Evolutionary conservation across 495 filamentous ascomycete species (phyloP), one percentile per base, ranked within the genome.

Genomic region (Penicillium paxilli): DNA sequence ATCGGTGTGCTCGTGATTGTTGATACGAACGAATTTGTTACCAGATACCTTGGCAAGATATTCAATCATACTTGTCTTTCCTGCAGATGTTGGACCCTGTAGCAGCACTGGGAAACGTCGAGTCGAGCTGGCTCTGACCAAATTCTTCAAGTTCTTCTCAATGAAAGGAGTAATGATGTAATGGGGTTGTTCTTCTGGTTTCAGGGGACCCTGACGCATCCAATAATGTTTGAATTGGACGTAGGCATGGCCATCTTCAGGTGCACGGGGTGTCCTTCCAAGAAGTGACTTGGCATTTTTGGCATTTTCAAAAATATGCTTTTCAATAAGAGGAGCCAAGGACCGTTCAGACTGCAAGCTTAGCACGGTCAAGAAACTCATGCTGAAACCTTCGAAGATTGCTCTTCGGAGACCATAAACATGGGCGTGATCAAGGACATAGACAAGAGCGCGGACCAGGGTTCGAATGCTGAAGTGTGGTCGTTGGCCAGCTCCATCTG

Each of bases 61-160:
- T 67, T 97, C 93, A 47, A 99, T 93, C 95, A 99, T 97, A 66
- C 92, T 96, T 0, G 95, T 99, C 71, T 99, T 99, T 50, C 95
- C 95, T 26, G 91, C 86, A 32, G 94, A 98, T 0, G 95, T 99
- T 20, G 95, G 95, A 5, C 95, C 95, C 65, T 99, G 95, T 16
- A 99, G 84, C n/a, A 99, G 75, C 38, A 99, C 88, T 11, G 95
- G 95, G 68, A 95, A 98, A 50, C 88, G 84, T 26, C 92, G 82
- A 7, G 92, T 96, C 0, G 93, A 96, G 38, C 88, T 90, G 19
- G 95, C 95, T 61, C 95, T 79, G 21, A 97, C 91, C 14, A 99
- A 73, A 61, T 98, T 99, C 58, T 96, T 83, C 49, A 99, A 78
- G 59, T 99, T 99, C 47, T 88, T 86, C 69, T 93, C 88, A 23